A percentile compares a stretch with the other conserved stretches of the same genome.
These are phyloP conservation scores for Arthroderma sp. DNA, from an alignment of 2,329 filamentous ascomycete species.

Conservation along the genomic window DNA sequence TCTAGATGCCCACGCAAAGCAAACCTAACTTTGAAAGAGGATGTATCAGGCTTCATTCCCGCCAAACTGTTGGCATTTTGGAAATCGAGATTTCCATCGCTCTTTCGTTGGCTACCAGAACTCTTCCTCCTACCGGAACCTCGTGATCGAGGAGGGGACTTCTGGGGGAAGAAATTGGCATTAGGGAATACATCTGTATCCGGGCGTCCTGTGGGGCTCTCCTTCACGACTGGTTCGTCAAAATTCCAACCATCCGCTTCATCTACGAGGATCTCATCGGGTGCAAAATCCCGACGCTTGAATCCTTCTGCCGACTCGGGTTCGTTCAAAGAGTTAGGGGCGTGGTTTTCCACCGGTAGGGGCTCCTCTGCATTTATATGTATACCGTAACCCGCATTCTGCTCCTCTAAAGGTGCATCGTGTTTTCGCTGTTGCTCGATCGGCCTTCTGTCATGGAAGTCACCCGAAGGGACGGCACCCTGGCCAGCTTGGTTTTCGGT, in stretches of 20 bases:
- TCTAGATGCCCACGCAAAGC: conserved; percentile 85
- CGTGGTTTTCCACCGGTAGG: neutral
- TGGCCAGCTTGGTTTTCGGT: conserved; percentile 11
- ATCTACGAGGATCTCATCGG: conserved; percentile 18
- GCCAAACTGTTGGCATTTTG: conserved; percentile 30
- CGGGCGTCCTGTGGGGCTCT: conserved; percentile 42
- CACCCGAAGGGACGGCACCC: conserved; percentile 23
- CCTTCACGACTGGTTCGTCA: conserved; percentile 55
- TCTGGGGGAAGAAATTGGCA: conserved; percentile 61
- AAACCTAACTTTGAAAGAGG: conserved; percentile 84
- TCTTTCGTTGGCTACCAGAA: conserved; percentile 56
- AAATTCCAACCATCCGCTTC: conserved; percentile 85
- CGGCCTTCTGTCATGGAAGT: conserved; percentile 28
- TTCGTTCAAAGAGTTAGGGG: conserved; percentile 39
- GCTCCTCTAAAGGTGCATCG: conserved; percentile 36
- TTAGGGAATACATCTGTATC: conserved; percentile 81
- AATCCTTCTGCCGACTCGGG: neutral
- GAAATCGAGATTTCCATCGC: conserved; percentile 52
- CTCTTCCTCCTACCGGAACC: conserved; percentile 66
- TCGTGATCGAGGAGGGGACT: conserved; percentile 60
- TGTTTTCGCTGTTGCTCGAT: conserved; percentile 35
- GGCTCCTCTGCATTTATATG: neutral
- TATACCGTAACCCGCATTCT: conserved; percentile 3
- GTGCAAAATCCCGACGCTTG: neutral
- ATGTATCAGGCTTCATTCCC: conserved; percentile 48